Conservation (phyloP, 2,329 filamentous ascomycete genomes). For the Hirsutella thompsonii region DNA sequence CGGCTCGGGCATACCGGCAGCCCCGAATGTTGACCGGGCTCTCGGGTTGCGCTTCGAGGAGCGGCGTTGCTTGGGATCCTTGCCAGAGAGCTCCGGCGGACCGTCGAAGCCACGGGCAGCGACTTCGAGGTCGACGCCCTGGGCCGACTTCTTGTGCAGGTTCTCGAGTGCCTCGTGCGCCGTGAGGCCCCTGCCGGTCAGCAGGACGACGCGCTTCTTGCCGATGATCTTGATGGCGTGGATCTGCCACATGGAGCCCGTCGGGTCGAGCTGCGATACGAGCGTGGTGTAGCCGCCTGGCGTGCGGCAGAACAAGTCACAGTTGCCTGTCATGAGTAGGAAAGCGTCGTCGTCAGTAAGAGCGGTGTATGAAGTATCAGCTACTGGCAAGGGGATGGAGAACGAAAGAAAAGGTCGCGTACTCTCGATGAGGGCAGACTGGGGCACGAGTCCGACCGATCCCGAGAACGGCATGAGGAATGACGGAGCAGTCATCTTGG, state of each 20-base stretch:
- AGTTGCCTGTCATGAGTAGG: conserved; percentile 12
- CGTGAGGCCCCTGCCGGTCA: conserved; percentile 16
- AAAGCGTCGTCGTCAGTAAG: not conserved
- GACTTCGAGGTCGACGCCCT: conserved; percentile 19
- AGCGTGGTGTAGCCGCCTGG: conserved; percentile 9
- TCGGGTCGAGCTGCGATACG: conserved; percentile 10
- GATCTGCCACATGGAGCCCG: conserved; percentile 11
- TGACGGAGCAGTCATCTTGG: not conserved
- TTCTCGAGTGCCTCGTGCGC: conserved; percentile 19
- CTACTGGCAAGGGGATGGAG: not conserved
- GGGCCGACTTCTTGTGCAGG: conserved; percentile 25
- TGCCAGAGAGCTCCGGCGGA: conserved; percentile 2
- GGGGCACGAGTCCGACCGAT: conserved; percentile 2
- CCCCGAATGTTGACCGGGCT: not conserved
- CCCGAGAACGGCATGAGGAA: not conserved
- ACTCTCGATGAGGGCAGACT: conserved; percentile 4
- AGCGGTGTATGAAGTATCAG: no score
- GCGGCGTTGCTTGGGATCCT: not conserved
- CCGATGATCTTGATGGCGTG: conserved; percentile 13
- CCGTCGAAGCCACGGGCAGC: conserved; percentile 19
- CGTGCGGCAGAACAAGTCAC: conserved; percentile 10
- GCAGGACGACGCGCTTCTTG: conserved; percentile 13
- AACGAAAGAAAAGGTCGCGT: not conserved
- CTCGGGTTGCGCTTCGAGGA: not conserved
- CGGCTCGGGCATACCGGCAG: not conserved